Evolutionary conservation across 495 filamentous ascomycete species (phyloP).

Genomic region (Jackrogersella multiformis): DNA sequence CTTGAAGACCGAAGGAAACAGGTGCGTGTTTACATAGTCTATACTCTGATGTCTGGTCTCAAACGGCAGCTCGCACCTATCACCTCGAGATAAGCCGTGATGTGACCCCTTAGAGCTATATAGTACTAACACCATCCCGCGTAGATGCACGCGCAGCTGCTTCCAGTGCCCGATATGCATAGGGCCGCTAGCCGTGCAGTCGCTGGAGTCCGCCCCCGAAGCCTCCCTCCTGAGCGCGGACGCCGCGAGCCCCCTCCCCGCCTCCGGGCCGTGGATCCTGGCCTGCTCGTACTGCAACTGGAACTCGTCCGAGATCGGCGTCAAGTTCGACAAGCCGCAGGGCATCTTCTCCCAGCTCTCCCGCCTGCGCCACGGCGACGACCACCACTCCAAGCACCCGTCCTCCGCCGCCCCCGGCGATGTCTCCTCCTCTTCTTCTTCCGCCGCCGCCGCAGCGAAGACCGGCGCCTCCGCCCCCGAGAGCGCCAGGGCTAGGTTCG

Average conservation of each 20-base stretch:
- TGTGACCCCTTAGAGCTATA: no score
- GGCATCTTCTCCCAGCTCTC: constrained; percentile 84
- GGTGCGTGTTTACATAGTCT: constrained; percentile 66
- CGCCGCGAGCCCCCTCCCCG: constrained; percentile 37
- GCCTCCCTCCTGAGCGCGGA: constrained; percentile 53
- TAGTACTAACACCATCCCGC: background rate
- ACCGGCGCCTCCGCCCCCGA: constrained; percentile 28
- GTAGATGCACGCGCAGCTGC: constrained; percentile 90
- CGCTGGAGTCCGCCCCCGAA: constrained; percentile 64
- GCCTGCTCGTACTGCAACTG: constrained; percentile 90
- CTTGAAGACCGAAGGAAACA: constrained; percentile 89
- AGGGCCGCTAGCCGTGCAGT: constrained; percentile 77
- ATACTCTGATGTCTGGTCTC: background rate
- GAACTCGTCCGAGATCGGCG: constrained; percentile 87
- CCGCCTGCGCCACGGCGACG: constrained; percentile 65
- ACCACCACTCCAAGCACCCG: constrained; percentile 56
- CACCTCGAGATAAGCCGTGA: no score
- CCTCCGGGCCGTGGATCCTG: constrained; percentile 76
- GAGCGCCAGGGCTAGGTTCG: constrained; percentile 57
- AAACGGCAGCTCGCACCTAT: no score
- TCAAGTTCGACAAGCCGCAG: constrained; percentile 87
- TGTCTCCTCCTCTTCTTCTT: no score
- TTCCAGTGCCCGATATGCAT: constrained; percentile 93
- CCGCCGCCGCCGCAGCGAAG: no score
- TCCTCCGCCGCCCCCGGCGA: constrained; percentile 35